Conservation (phyloP, 805 yeast genomes). For the Lipomyces orientalis region DNA sequence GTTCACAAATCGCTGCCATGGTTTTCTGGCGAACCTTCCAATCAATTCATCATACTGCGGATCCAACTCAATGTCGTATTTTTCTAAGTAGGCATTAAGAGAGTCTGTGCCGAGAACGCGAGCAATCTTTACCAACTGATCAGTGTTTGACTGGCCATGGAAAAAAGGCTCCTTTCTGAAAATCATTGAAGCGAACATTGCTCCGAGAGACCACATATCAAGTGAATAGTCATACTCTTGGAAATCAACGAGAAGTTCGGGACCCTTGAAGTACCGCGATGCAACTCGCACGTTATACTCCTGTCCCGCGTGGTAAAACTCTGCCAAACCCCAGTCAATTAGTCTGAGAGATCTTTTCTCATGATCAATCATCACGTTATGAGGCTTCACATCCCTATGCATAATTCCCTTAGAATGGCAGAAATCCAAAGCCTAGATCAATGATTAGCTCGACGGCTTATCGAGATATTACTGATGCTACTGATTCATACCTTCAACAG, state of each 20-base stretch:
- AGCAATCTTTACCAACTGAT: constrained; percentile 88
- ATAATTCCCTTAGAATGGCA: constrained; percentile 95
- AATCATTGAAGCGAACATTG: constrained; percentile 87
- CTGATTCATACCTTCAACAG: constrained; percentile 53
- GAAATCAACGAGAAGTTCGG: constrained; percentile 84
- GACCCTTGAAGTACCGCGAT: constrained; percentile 90
- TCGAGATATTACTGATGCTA: not conserved
- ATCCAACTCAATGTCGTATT: constrained; percentile 73
- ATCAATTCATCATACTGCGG: constrained; percentile 75
- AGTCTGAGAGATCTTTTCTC: constrained; percentile 67
- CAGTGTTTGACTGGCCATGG: constrained; percentile 88
- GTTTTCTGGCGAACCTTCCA: constrained; percentile 75
- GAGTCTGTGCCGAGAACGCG: constrained; percentile 87
- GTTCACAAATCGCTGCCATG: constrained; percentile 83
- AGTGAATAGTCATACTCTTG: constrained; percentile 89
- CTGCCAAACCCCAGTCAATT: constrained; percentile 97
- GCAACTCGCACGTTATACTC: constrained; percentile 95
- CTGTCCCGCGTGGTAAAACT: constrained; percentile 85
- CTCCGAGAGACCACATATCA: constrained; percentile 94
- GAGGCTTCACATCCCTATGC: constrained; percentile 96
- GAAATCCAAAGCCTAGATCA: constrained; percentile 71
- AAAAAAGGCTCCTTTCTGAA: constrained; percentile 92
- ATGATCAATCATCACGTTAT: constrained; percentile 94
- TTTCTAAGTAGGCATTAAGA: constrained; percentile 67
- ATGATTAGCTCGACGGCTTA: not conserved